Base-by-base conservation (phyloP, 805 yeast genomes). In the Kluyveromyces nonfermentans region DNA sequence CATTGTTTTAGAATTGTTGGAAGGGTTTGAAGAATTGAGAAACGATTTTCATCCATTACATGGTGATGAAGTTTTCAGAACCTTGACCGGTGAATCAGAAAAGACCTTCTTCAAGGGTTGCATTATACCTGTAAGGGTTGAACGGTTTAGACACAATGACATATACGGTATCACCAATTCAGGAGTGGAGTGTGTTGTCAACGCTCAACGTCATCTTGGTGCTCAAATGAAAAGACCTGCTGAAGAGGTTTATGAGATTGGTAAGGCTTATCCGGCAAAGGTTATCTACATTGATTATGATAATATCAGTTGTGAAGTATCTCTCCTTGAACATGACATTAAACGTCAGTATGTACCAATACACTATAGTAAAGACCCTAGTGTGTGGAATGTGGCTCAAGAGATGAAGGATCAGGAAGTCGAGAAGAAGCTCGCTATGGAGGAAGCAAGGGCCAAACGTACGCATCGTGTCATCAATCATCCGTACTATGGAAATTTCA, bases 251-350 rank as follows among this genome's bases (percentile, higher is more conserved):
- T 65, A 65, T 63, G 62, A 73, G 60, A 60, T 70, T 44, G 90
- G 90, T 2, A 96, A 86, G 64, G 89, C 96, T 0, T 79, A 89
- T 19, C 93, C 84, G 52, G 96, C 90, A 2, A 88, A 80, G 36
- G 74, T 93, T 19, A 59, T 78, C 45, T 75, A 71, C 20, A 78
- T 86, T 33, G 83, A 83, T 60, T 85, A 85, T 63, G 80, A 75
- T n/a, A 71, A 71, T 35, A 85, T 93, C 60, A 74, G 74, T 36
- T 90, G 88, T 3, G 82, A 75, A 37, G 77, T 85, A 43, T 81
- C 89, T 42, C 64, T 89, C n/a, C 60, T 80, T 45, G 80, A 77
- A 41, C 74, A 74, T 37, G 93, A 80, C 50, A 71, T 89, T 32
- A 68, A 69, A 37, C 73, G 72, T 30, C 75, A 76, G 37, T 71